Evolutionary conservation across 2,329 filamentous ascomycete genomes (phyloP).

Genomic region (Madurella mycetomatis): DNA sequence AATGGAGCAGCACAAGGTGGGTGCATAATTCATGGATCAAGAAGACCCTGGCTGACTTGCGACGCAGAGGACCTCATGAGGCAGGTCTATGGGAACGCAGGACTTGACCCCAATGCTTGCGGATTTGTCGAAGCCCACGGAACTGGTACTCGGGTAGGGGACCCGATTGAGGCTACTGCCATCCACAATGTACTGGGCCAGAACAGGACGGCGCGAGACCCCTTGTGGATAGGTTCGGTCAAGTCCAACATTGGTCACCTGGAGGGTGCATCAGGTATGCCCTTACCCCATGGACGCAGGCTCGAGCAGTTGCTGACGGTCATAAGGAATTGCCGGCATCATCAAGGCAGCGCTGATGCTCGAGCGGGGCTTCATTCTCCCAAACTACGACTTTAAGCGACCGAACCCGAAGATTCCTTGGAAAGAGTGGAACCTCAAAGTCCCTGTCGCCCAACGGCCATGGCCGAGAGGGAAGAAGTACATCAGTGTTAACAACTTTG

Average conservation of each 20-base stretch:
- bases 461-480: conserved; percentile 47
- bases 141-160: conserved; percentile 52
- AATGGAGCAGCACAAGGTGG: conserved; percentile 45
- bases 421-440: conserved; percentile 47
- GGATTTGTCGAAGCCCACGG: conserved; percentile 51
- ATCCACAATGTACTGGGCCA: conserved; percentile 42
- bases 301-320: background rate
- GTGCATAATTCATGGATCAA: conserved; percentile 13
- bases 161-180: conserved; percentile 51
- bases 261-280: conserved; percentile 41
- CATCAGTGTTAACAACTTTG: conserved; percentile 48
- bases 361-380: conserved; percentile 46
- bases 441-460: conserved; percentile 40
- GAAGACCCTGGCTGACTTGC: background rate
- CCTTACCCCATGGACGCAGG: background rate
- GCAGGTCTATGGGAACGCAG: conserved; percentile 39
- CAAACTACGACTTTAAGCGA: conserved; percentile 47
- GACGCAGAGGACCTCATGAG: conserved; percentile 38
- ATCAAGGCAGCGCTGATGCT: conserved; percentile 51
- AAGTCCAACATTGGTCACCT: conserved; percentile 51
- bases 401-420: conserved; percentile 47
- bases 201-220: conserved; percentile 37
- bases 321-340: conserved; percentile 43
- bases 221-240: conserved; percentile 44
- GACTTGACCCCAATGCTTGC: conserved; percentile 36